phyloP scores from a whole-genome alignment of 768 basidiomycete species.

The Agaricus subrufescens region DNA sequence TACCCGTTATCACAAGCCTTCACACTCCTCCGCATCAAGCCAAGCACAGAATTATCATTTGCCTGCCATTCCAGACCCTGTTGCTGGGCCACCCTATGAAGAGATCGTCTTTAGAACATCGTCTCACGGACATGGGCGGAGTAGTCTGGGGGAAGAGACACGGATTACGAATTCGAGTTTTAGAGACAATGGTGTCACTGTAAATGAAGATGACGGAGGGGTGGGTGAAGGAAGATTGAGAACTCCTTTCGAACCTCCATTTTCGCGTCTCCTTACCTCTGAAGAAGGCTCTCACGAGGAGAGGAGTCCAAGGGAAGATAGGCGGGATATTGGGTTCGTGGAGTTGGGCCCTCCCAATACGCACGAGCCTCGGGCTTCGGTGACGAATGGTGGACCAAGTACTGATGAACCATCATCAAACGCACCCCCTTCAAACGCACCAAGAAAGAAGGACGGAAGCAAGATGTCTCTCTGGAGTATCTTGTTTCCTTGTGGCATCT shows the following conservation, averaged over 20 bases:
- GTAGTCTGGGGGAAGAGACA: not conserved
- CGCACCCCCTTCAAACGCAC: not conserved
- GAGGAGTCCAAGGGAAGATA: not conserved
- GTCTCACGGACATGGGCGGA: not conserved
- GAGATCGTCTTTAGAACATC: constrained; percentile 18
- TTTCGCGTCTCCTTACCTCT: not conserved
- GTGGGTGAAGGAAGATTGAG: constrained; percentile 8
- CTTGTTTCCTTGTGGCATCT: constrained; percentile 5
- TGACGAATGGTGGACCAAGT: not conserved
- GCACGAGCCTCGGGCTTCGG: not conserved
- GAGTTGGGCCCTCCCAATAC: not conserved
- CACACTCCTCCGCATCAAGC: constrained; percentile 6
- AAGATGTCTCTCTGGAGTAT: not conserved
- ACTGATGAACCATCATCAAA: not conserved
- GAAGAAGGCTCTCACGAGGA: not conserved
- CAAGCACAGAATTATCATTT: constrained; percentile 6
- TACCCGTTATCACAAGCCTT: constrained; percentile 5
- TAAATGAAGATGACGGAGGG: constrained; percentile 6
- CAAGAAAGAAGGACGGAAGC: not conserved
- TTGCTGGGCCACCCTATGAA: constrained; percentile 42
- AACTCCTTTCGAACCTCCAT: constrained; percentile 4
- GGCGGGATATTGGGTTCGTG: not conserved
- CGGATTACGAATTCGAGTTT: not conserved
- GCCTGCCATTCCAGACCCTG: constrained; percentile 19
- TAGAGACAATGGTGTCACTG: not conserved